Percentiles rank a stretch among this genome's conserved stretches.
Conservation (phyloP, 768 basidiomycete species). For the Stropharia rugosoannulata region DNA sequence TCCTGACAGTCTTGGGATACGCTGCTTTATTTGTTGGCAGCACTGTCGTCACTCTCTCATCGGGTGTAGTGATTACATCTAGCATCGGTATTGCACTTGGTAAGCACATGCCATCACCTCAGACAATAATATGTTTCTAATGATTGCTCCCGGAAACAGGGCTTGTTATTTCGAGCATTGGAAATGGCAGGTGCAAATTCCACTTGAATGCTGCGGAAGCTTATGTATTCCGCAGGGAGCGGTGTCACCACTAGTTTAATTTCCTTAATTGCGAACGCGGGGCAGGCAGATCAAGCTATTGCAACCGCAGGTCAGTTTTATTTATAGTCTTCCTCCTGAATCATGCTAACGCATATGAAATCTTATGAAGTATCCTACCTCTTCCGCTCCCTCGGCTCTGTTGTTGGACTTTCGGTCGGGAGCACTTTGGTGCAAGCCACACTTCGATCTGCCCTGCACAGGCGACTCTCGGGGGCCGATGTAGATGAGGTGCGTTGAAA, state of each 20-base stretch:
- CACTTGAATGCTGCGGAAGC: not conserved
- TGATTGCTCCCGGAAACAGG: slow-evolving; percentile 20
- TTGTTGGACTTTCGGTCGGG: slow-evolving; percentile 54
- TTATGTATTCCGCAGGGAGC: slow-evolving; percentile 31
- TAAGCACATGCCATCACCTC: slow-evolving; percentile 18
- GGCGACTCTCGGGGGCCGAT: slow-evolving; percentile 40
- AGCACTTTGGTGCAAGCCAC: slow-evolving; percentile 56
- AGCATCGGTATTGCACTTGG: slow-evolving; percentile 39
- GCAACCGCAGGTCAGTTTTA: slow-evolving; percentile 53
- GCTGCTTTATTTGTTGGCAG: slow-evolving; percentile 36
- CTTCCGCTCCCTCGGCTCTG: slow-evolving; percentile 62
- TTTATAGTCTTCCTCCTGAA: not conserved
- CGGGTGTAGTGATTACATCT: slow-evolving; percentile 38
- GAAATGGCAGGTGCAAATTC: slow-evolving; percentile 32
- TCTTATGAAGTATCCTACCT: slow-evolving; percentile 53
- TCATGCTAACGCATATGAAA: not conserved
- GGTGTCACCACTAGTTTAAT: slow-evolving; percentile 58
- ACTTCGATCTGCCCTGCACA: slow-evolving; percentile 42
- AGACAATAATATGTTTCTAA: not conserved
- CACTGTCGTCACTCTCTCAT: slow-evolving; percentile 33
- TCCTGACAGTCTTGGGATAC: slow-evolving; percentile 45
- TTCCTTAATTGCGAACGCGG: slow-evolving; percentile 62
- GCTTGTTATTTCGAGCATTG: slow-evolving; percentile 32
- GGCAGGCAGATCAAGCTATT: slow-evolving; percentile 59
- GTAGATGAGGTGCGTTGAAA: slow-evolving; percentile 48